Evolutionary conservation across 306 rosid species (phyloP), one percentile per base, ranked within the genome.

Genomic region (Sindora glabra): DNA sequence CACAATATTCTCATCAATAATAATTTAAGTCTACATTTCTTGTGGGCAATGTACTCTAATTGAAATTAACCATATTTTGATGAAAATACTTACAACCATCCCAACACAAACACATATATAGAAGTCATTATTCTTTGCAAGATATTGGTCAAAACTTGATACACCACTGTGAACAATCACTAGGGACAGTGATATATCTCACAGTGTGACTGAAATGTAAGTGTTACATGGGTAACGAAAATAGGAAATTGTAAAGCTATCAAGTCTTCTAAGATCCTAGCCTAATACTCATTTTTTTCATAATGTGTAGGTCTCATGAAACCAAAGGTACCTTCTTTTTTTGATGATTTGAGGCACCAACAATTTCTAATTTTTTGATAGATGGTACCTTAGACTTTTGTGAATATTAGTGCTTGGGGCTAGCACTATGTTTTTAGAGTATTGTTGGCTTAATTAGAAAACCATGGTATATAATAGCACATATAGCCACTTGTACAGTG

Each of bases 101-200:
- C 82, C 79, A 24, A 62, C 72, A 36, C 68, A 78, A 30, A 75
- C 78, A 63, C 75, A 77, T 58, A 77, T 29, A 36, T 77, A 72
- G 25, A 77, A 77, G 27, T 77, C 82, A 59, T 63, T 77, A 41
- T 63, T 58, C 51, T 21, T 52, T 53, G 40, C 62, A 14, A 51
- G 11, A 33, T 41, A 48, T 48, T 69, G 60, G 80, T 75, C 72
- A 74, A n/a, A n/a, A 68, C 64, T 32, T 53, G 42, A 17, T 42
- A 64, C 18, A 59, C 50, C 13, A 75, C 72, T 57, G 59, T 74
- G 6, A 3, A 58, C 16, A 58, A 69, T 63, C 75, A 69, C 79
- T 69, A 48, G 15, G 13, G 41, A 54, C 57, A 74, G 74, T 62
- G 60, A n/a, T 27, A 22, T 5, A 39, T 9, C 51, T 17, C 5